These are phyloP conservation scores for Moricandia moricandioides DNA, from an alignment of 345 rosid species.

Conservation along the genomic window DNA sequence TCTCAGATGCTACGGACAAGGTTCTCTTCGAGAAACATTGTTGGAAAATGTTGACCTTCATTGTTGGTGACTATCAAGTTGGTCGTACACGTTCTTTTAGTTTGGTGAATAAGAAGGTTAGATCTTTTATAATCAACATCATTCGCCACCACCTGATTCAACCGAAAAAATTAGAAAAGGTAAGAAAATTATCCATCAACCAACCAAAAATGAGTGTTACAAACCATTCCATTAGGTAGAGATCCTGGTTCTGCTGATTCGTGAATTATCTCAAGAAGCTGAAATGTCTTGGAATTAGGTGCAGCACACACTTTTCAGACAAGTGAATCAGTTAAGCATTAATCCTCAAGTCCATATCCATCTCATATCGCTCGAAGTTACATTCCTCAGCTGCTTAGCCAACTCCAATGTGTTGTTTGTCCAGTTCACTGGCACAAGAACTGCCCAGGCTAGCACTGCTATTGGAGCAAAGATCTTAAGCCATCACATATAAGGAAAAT, in stretches of 20 bases:
- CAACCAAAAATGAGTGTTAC: conserved; percentile 21
- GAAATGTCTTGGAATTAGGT: neutral
- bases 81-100: too few species aligned
- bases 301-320: conserved; percentile 46
- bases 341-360: too few species aligned
- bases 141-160: conserved; percentile 75
- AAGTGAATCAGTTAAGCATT: too few species aligned
- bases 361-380: conserved; percentile 77
- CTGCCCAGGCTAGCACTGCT: too few species aligned
- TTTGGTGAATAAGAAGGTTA: too few species aligned
- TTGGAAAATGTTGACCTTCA: conserved; percentile 84
- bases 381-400: conserved; percentile 38
- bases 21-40: conserved; percentile 40
- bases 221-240: conserved; percentile 60
- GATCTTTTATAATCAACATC: conserved; percentile 79
- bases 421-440: neutral
- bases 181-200: neutral
- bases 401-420: conserved; percentile 52
- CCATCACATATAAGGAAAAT: too few species aligned
- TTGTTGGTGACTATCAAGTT: too few species aligned
- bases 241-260: too few species aligned
- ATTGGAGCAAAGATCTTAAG: neutral
- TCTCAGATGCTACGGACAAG: conserved; percentile 33
- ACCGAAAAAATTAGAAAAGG: conserved; percentile 5
- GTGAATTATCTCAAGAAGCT: too few species aligned